These are phyloP conservation scores for Mortierella sp. DNA, from an alignment of 371 early-diverging fungal species.

Conservation along the genomic window DNA sequence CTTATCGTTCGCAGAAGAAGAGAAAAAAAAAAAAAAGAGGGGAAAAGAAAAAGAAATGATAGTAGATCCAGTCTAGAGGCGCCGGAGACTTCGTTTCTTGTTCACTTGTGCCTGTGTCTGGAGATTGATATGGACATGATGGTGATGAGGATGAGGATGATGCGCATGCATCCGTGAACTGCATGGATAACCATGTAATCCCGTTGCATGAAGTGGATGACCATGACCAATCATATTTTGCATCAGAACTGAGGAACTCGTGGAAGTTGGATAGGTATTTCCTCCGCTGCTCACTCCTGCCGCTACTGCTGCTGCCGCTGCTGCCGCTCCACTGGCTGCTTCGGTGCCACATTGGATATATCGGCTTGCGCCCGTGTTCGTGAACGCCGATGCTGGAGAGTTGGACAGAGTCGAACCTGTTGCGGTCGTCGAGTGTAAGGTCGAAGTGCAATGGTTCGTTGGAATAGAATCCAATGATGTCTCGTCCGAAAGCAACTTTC, in stretches of 20 bases:
- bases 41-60: not conserved
- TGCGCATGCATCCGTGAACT: not conserved
- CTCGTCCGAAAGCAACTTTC: too few species aligned
- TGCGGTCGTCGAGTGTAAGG: too few species aligned
- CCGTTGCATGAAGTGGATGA: not conserved
- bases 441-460: too few species aligned
- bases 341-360: too few species aligned
- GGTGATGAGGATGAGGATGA: not conserved
- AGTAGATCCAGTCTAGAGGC: not conserved
- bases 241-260: not conserved
- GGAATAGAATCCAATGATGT: too few species aligned
- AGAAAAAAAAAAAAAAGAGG: not conserved
- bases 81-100: slow-evolving; percentile 6
- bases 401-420: too few species aligned
- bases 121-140: not conserved
- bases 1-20: not conserved
- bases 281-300: too few species aligned
- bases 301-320: too few species aligned
- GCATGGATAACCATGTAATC: not conserved
- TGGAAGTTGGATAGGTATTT: not conserved
- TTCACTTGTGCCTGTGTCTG: slow-evolving; percentile 1
- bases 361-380: too few species aligned
- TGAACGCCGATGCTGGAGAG: too few species aligned
- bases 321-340: too few species aligned
- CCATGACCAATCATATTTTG: not conserved